phyloP scores from a whole-genome alignment of 2,329 filamentous ascomycete species.

The Zasmidium angulare region DNA sequence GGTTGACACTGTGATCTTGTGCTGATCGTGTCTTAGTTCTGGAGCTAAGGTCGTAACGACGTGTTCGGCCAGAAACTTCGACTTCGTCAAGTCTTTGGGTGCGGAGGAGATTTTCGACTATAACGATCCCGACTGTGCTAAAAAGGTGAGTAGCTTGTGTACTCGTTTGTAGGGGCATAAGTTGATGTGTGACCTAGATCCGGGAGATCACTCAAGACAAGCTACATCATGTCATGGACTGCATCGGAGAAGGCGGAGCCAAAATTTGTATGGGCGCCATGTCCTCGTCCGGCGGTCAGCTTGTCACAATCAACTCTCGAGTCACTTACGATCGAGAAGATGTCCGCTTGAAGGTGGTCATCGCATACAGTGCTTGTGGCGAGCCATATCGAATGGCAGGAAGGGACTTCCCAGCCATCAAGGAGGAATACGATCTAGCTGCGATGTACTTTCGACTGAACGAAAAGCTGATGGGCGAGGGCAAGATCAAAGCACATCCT shows the following conservation, averaged over 20 bases:
- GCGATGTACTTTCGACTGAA: conserved; percentile 25
- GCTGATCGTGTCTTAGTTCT: conserved; percentile 23
- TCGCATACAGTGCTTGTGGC: conserved; percentile 29
- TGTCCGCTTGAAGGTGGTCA: background rate
- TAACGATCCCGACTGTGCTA: conserved; percentile 18
- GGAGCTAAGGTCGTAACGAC: conserved; percentile 36
- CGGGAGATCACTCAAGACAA: background rate
- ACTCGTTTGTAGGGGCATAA: background rate
- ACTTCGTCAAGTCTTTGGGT: conserved; percentile 32
- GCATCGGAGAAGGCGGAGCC: conserved; percentile 29
- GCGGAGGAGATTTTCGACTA: conserved; percentile 37
- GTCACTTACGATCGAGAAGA: background rate
- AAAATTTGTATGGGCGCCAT: background rate
- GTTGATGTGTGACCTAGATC: background rate
- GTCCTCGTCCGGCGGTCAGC: background rate
- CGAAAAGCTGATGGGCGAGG: conserved; percentile 27
- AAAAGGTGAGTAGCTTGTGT: background rate
- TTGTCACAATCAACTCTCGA: background rate
- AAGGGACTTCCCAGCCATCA: conserved; percentile 39
- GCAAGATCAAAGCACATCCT: conserved; percentile 33
- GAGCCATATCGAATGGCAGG: conserved; percentile 38
- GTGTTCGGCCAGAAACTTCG: conserved; percentile 34
- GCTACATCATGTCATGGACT: conserved; percentile 31
- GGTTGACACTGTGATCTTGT: background rate
- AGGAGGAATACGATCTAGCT: conserved; percentile 19